Base-by-base conservation (phyloP, 208 protist genomes). In the Leptomonas seymouri region DNA sequence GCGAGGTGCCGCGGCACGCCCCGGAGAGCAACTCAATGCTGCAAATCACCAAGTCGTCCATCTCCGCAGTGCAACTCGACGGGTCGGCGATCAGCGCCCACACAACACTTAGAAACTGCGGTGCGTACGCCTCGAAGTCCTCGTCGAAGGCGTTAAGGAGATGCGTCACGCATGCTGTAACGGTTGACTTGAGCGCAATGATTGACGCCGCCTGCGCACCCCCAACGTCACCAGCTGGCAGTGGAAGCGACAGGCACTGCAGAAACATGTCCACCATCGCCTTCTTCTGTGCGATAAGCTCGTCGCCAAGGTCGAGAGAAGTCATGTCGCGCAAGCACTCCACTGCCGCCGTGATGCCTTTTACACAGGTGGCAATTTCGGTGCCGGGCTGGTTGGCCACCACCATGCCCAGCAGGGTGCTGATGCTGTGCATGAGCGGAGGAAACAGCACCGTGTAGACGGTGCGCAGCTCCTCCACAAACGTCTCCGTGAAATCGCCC, bases 91-190 rank as follows among this genome's bases (percentile, higher is more conserved):
- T 74, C 25, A 98, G 62, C 12, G 66, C 71, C 94, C 96, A 98
- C 21, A 98, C 87, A 34, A 84, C 83, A 54, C 90, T 62, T 0
- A 98, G 80, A 73, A 99, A 98, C 44, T 78, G 67, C 42, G 70
- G 49, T 3, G 97, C 86, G 62, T 92, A 94, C 14, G 83, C 74
- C 63, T 94, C 84, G 71, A 98, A 97, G 71, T 97, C 92, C 60
- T 98, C 96, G 74, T 99, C 97, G 74, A 98, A 99, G 42, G 89
- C 82, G 41, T 76, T 74, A 7, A 97, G 83, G 70, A 97, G 98
- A 42, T 98, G 86, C 27, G 90, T 97, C 45, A 98, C 79, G 76
- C 85, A 97, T 7, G 91, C 67, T 31, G 87, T 87, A 27, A 98
- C 87, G 2, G 76, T 69, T 14, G 94, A 91, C 79, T 98, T 97